phyloP scores from a whole-genome alignment of 2,329 filamentous ascomycete genomes.

The Tolypocladium sp. region DNA sequence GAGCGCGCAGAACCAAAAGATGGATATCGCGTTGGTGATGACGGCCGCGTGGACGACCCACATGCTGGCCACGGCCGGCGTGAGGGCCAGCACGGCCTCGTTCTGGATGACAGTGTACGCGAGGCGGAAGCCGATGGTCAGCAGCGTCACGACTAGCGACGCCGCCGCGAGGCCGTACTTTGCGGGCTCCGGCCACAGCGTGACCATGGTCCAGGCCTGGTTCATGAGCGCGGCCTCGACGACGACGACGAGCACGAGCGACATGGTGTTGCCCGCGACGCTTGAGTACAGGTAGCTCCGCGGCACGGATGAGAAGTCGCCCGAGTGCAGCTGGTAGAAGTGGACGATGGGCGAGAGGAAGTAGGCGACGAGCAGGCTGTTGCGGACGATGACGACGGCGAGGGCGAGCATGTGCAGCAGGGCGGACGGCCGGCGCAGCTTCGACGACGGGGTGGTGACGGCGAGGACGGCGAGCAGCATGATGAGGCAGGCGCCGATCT shows the following conservation, averaged over 20 bases:
- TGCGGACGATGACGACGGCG: slow-evolving; percentile 49
- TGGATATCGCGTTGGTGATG: slow-evolving; percentile 29
- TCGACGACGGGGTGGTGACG: slow-evolving; percentile 52
- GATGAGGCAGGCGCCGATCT: slow-evolving; percentile 59
- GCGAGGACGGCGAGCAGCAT: slow-evolving; percentile 57
- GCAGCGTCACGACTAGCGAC: slow-evolving; percentile 25
- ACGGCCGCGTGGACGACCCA: slow-evolving; percentile 30
- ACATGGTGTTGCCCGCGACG: slow-evolving; percentile 30
- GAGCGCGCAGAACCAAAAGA: slow-evolving; percentile 45
- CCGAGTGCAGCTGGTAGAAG: slow-evolving; percentile 50
- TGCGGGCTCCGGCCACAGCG: slow-evolving; percentile 31
- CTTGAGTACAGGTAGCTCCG: slow-evolving; percentile 23
- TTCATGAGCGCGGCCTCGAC: slow-evolving; percentile 38
- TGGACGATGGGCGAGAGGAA: slow-evolving; percentile 52
- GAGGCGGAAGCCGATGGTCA: slow-evolving; percentile 21
- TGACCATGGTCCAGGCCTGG: slow-evolving; percentile 44
- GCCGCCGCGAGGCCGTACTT: slow-evolving; percentile 19
- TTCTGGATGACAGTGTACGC: slow-evolving; percentile 27
- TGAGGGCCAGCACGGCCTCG: slow-evolving; percentile 15
- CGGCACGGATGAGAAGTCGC: slow-evolving; percentile 43
- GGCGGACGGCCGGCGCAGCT: slow-evolving; percentile 56
- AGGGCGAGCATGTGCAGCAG: slow-evolving; percentile 56
- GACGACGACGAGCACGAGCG: slow-evolving; percentile 33
- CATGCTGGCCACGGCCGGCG: slow-evolving; percentile 12
- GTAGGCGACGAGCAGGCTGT: slow-evolving; percentile 46